These are phyloP conservation scores for Anthostomella pinea DNA, from an alignment of 2,329 filamentous ascomycete genomes.

Conservation along the genomic window DNA sequence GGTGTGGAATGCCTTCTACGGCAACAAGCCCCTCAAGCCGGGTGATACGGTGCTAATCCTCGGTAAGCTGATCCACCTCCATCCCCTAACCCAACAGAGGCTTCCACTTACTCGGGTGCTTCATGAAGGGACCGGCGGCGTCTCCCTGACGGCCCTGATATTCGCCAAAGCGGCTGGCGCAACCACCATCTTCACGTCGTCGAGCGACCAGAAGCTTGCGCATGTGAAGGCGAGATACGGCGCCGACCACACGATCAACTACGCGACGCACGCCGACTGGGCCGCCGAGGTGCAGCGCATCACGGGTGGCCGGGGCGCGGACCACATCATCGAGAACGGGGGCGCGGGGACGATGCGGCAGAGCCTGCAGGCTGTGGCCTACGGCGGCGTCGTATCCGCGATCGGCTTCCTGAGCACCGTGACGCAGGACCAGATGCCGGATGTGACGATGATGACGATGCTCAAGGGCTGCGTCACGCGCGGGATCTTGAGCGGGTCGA, in stretches of 20 bases:
- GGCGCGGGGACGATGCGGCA: slow-evolving; percentile 41
- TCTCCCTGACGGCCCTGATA: slow-evolving; percentile 42
- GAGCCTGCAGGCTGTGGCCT: slow-evolving; percentile 42
- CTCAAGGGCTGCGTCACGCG: slow-evolving; percentile 32
- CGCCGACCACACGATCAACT: slow-evolving; percentile 47
- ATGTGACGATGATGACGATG: slow-evolving; percentile 29
- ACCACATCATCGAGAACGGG: slow-evolving; percentile 39
- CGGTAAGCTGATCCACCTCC: no score
- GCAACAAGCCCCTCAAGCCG: slow-evolving; percentile 37
- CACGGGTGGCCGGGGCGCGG: slow-evolving; percentile 43
- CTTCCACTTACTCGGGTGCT: neutral
- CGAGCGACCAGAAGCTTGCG: slow-evolving; percentile 46
- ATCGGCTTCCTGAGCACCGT: slow-evolving; percentile 37
- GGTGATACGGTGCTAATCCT: slow-evolving; percentile 38
- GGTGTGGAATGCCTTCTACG: slow-evolving; percentile 48
- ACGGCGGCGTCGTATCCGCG: slow-evolving; percentile 43
- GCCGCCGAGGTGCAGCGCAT: slow-evolving; percentile 40
- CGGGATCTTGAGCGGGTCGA: slow-evolving; percentile 35
- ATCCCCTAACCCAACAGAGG: slow-evolving; percentile 5
- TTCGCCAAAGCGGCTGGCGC: slow-evolving; percentile 45
- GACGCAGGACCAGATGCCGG: slow-evolving; percentile 27
- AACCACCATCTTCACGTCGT: slow-evolving; percentile 50
- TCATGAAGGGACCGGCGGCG: slow-evolving; percentile 43
- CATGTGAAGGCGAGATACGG: slow-evolving; percentile 35
- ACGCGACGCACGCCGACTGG: slow-evolving; percentile 44